A percentile compares a stretch with the other conserved stretches of the same genome.
phyloP scores from a whole-genome alignment of 2,329 filamentous ascomycete genomes.

The Xylariales sp. region DNA sequence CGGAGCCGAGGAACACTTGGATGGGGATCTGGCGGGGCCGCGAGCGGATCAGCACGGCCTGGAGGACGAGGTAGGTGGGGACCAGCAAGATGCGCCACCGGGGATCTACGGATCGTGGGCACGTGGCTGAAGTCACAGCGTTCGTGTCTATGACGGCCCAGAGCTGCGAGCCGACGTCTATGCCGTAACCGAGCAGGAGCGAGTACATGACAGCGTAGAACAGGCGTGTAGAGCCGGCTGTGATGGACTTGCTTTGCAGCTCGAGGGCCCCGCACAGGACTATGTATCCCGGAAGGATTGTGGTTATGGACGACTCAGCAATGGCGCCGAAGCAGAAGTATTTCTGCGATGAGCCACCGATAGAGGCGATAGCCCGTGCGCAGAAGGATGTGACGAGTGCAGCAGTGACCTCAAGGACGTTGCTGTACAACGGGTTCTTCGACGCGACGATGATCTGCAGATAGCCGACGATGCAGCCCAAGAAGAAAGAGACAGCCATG shows the following conservation, averaged over 20 bases:
- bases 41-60: constrained; percentile 11
- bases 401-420: constrained; percentile 61
- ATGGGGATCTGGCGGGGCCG: constrained; percentile 10
- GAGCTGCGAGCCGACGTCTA: constrained; percentile 45
- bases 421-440: constrained; percentile 62
- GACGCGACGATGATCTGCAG: constrained; percentile 68
- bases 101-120: constrained; percentile 21
- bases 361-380: constrained; percentile 59
- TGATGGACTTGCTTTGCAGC: constrained; percentile 63
- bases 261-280: constrained; percentile 52
- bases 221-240: constrained; percentile 68
- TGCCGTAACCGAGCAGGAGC: constrained; percentile 67
- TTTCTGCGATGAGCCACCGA: constrained; percentile 30
- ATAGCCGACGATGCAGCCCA: constrained; percentile 66
- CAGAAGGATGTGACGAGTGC: constrained; percentile 59
- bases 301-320: constrained; percentile 60
- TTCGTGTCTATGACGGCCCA: constrained; percentile 39
- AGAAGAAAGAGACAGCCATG: constrained; percentile 64
- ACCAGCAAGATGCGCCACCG: constrained; percentile 66
- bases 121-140: constrained; percentile 28
- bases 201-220: constrained; percentile 73
- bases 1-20: constrained; percentile 11
- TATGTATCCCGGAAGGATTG: constrained; percentile 62
- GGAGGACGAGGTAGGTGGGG: constrained; percentile 64
- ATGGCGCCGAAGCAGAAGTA: constrained; percentile 64